These are phyloP conservation scores for Fragaria nilgerrensis DNA, from an alignment of 306 rosid genomes.

Conservation along the genomic window DNA sequence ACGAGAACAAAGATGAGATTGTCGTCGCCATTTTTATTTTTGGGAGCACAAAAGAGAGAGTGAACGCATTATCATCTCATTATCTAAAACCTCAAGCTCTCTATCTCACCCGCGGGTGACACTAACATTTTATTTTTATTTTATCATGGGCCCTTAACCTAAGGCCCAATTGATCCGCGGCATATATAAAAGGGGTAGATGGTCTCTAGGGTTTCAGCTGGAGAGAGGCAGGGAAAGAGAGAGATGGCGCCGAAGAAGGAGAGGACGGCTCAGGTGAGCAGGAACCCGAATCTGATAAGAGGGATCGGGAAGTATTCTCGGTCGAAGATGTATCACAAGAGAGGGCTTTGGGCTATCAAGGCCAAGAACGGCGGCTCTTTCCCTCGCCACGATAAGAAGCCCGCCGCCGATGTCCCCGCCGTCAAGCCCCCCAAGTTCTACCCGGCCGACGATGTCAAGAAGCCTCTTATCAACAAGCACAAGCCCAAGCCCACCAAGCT, in stretches of 20 bases:
- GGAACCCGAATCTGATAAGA: background rate
- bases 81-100: too few species aligned
- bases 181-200: background rate
- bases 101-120: too few species aligned
- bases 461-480: slow-evolving; percentile 8
- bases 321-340: slow-evolving; percentile 9
- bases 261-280: background rate
- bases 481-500: slow-evolving; percentile 7
- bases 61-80: too few species aligned
- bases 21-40: slow-evolving; percentile 53
- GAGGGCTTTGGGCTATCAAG: slow-evolving; percentile 14
- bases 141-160: background rate
- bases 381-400: background rate
- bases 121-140: too few species aligned
- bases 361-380: slow-evolving; percentile 5
- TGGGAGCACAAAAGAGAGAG: too few species aligned
- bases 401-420: slow-evolving; percentile 4
- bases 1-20: slow-evolving; percentile 45
- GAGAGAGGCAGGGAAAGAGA: background rate
- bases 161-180: background rate
- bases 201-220: background rate
- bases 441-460: slow-evolving; percentile 6
- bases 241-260: slow-evolving; percentile 7
- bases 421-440: slow-evolving; percentile 7
- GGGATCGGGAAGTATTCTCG: background rate